Conservation (phyloP, 441 rosid genomes). For the Pelargonium australe region DNA sequence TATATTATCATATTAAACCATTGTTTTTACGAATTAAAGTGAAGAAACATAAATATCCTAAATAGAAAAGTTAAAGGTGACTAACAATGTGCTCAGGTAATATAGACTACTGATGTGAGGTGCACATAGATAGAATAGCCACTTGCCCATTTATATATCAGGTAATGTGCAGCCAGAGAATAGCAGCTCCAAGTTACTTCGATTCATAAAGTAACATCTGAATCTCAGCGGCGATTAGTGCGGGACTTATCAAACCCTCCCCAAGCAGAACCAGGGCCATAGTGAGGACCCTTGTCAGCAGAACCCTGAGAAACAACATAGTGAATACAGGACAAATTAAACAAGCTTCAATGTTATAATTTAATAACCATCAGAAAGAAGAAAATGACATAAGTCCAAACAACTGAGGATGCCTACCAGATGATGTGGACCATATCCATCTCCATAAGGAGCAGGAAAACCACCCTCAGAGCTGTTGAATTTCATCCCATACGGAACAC, state of each 20-base stretch:
- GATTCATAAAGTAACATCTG: slow-evolving; percentile 20
- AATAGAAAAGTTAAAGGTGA: slow-evolving; percentile 25
- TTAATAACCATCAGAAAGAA: slow-evolving; percentile 6
- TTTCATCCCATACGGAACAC: slow-evolving; percentile 68
- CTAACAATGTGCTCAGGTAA: slow-evolving; percentile 32
- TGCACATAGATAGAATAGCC: slow-evolving; percentile 30
- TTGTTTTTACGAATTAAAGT: slow-evolving; percentile 20
- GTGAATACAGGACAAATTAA: not conserved
- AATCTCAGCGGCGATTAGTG: slow-evolving; percentile 49
- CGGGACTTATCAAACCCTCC: slow-evolving; percentile 49
- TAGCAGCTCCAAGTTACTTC: slow-evolving; percentile 23
- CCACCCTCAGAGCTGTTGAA: slow-evolving; percentile 44
- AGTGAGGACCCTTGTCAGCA: slow-evolving; percentile 53
- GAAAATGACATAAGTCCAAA: slow-evolving; percentile 1
- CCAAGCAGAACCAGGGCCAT: slow-evolving; percentile 63
- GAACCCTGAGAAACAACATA: slow-evolving; percentile 46
- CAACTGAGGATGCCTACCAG: slow-evolving; percentile 39
- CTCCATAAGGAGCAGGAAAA: slow-evolving; percentile 59
- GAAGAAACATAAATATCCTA: slow-evolving; percentile 28
- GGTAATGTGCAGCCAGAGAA: slow-evolving; percentile 17
- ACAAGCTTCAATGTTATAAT: slow-evolving; percentile 7
- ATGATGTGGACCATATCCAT: slow-evolving; percentile 45
- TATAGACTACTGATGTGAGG: slow-evolving; percentile 32
- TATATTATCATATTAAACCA: slow-evolving; percentile 16
- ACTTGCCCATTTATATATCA: slow-evolving; percentile 25